These are phyloP conservation scores for Chrysanthemum lavandulifolium DNA, from an alignment of 129 eudicot genomes.

Conservation along the genomic window DNA sequence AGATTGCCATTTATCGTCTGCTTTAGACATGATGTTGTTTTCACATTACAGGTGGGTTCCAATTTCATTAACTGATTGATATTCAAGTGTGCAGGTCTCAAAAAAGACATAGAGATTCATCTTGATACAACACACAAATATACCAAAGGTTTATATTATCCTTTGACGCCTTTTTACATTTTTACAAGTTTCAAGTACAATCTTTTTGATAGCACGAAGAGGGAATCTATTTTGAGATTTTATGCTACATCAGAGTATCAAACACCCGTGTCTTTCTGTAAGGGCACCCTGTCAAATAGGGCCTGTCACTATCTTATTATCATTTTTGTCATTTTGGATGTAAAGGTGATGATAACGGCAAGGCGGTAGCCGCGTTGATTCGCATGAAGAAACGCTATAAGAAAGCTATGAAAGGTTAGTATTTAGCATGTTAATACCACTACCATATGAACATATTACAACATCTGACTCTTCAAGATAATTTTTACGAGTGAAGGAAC, in stretches of 20 bases:
- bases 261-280: not conserved
- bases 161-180: not conserved
- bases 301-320: not conserved
- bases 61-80: slow-evolving; percentile 42
- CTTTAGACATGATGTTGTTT: not conserved
- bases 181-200: not conserved
- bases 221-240: not conserved
- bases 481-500: not conserved
- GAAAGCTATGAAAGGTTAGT: not conserved
- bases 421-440: not conserved
- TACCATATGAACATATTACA: not conserved
- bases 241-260: slow-evolving; percentile 24
- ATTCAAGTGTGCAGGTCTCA: slow-evolving; percentile 1
- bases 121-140: not conserved
- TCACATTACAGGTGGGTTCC: not conserved
- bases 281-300: not conserved
- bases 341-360: not conserved
- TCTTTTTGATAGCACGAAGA: not conserved
- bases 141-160: not conserved
- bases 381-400: not conserved
- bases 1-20: not conserved
- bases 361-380: not conserved
- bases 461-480: not conserved
- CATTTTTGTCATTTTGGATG: not conserved
- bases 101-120: not conserved